These are phyloP conservation scores for Dioszegia hungarica DNA, from an alignment of 768 basidiomycete genomes.

Conservation along the genomic window DNA sequence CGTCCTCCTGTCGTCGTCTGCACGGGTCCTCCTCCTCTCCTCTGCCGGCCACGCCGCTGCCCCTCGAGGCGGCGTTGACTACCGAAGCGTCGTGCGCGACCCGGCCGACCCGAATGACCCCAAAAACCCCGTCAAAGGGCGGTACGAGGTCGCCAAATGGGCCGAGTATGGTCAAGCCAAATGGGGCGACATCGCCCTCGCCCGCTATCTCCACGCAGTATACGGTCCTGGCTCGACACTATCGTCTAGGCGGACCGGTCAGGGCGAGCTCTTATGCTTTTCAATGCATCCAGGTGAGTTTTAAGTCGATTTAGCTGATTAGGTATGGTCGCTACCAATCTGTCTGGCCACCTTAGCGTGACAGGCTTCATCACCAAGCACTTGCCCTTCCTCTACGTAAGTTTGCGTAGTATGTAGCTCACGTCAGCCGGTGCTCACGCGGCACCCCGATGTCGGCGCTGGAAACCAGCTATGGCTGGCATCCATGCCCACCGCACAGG, in stretches of 20 bases:
- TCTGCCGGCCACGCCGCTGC: conserved; percentile 34
- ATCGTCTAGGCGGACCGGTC: not conserved
- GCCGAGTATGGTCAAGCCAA: conserved; percentile 41
- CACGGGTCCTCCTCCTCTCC: conserved; percentile 30
- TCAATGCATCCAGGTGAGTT: conserved; percentile 40
- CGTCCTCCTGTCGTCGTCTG: conserved; percentile 10
- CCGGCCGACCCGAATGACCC: no score
- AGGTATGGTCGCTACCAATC: conserved; percentile 37
- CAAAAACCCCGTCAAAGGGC: not conserved
- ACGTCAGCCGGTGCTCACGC: not conserved
- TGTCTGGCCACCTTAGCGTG: conserved; percentile 19
- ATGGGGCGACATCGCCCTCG: conserved; percentile 40
- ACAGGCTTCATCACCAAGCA: conserved; percentile 9
- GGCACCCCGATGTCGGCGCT: conserved; percentile 15
- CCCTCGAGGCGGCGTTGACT: conserved; percentile 29
- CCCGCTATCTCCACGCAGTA: conserved; percentile 23
- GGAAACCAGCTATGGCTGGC: conserved; percentile 38
- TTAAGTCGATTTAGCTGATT: not conserved
- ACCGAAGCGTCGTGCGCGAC: conserved; percentile 18
- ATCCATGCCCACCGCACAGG: conserved; percentile 20
- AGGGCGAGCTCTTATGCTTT: conserved; percentile 26
- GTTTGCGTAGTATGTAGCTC: not conserved
- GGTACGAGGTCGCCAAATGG: conserved; percentile 23
- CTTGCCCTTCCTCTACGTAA: conserved; percentile 26
- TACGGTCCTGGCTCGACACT: conserved; percentile 18